phyloP scores from a whole-genome alignment of 768 basidiomycete genomes.

The Russula olivacea region DNA sequence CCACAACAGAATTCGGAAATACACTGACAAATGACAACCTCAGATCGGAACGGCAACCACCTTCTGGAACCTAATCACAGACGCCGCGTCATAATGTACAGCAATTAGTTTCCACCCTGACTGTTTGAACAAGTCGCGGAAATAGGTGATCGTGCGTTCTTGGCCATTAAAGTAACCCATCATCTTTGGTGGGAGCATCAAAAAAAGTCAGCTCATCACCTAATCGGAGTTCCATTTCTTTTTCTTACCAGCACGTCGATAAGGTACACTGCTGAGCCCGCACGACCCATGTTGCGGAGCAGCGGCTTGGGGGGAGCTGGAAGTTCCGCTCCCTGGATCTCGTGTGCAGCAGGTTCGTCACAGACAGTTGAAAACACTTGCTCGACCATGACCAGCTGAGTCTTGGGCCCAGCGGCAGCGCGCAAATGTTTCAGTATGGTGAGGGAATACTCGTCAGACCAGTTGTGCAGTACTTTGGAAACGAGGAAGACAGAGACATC shows the following conservation, averaged over 20 bases:
- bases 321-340: slow-evolving; percentile 20
- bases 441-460: slow-evolving; percentile 32
- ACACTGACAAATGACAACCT: neutral
- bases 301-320: slow-evolving; percentile 26
- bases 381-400: slow-evolving; percentile 30
- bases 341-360: slow-evolving; percentile 15
- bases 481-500: slow-evolving; percentile 30
- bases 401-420: slow-evolving; percentile 25
- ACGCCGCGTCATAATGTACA: neutral
- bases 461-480: slow-evolving; percentile 32
- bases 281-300: slow-evolving; percentile 27
- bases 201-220: neutral
- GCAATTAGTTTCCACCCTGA: neutral
- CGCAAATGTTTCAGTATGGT: slow-evolving; percentile 29
- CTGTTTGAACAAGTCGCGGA: slow-evolving; percentile 4
- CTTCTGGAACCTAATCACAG: neutral
- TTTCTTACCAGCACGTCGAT: slow-evolving; percentile 24
- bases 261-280: slow-evolving; percentile 19
- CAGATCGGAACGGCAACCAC: slow-evolving; percentile 5
- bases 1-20: neutral
- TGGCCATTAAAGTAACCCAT: slow-evolving; percentile 1
- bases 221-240: neutral
- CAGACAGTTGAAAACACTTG: slow-evolving; percentile 28
- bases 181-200: neutral
- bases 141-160: slow-evolving; percentile 5